phyloP scores from a whole-genome alignment of 441 rosid species.

The Croton setiger region DNA sequence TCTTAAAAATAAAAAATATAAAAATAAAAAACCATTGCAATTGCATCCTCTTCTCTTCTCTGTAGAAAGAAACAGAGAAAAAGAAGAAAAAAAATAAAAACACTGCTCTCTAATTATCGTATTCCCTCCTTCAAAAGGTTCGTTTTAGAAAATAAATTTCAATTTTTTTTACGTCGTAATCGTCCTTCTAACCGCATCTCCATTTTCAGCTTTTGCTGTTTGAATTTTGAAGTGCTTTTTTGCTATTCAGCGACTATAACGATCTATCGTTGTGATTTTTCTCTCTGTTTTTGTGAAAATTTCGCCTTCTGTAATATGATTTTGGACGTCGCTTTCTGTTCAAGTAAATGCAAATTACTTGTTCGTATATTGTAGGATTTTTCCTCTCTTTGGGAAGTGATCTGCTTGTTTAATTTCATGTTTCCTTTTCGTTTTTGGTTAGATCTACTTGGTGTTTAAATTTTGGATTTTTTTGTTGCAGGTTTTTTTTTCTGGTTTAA shows the following conservation, averaged over 20 bases:
- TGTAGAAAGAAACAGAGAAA: background rate
- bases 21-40: background rate
- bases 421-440: conserved; percentile 18
- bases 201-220: background rate
- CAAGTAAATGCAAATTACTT: conserved; percentile 19
- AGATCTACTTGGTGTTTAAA: conserved; percentile 45
- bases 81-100: background rate
- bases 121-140: background rate
- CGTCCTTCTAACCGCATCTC: conserved; percentile 4
- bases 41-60: conserved; percentile 13
- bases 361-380: conserved; percentile 1
- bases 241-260: background rate
- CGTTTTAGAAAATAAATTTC: background rate
- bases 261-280: background rate
- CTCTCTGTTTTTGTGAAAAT: background rate
- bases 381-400: background rate
- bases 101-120: conserved; percentile 14
- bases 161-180: background rate
- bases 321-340: conserved; percentile 15
- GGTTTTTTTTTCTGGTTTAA: conserved; percentile 22
- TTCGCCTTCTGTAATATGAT: background rate
- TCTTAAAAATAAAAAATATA: background rate
- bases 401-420: conserved; percentile 3
- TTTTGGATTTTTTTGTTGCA: conserved; percentile 17
- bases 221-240: background rate